Evolutionary conservation across 495 filamentous ascomycete genomes (phyloP).

Genomic region (Aspergillus coremiiformis): DNA sequence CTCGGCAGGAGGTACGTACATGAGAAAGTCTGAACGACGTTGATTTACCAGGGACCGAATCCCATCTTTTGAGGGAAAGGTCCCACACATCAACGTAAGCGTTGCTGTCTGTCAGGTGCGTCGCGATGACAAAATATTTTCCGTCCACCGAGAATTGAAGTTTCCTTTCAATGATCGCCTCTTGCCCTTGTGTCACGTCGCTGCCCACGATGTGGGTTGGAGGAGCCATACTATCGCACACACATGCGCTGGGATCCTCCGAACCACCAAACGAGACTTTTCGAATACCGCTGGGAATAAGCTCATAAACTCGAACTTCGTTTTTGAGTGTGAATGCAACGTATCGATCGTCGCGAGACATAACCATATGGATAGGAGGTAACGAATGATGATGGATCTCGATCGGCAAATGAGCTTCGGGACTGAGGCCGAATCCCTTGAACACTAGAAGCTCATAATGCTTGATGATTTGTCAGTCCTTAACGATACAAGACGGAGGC

Average conservation of each 20-base stretch:
- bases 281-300: constrained; percentile 9
- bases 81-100: constrained; percentile 22
- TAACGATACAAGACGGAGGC: not conserved
- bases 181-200: constrained; percentile 1
- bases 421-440: constrained; percentile 3
- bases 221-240: not conserved
- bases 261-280: constrained; percentile 10
- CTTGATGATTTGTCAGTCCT: constrained; percentile 6
- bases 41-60: constrained; percentile 9
- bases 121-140: constrained; percentile 18
- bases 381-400: constrained; percentile 10
- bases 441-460: constrained; percentile 22
- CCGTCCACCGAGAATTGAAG: constrained; percentile 20
- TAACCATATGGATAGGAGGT: constrained; percentile 16
- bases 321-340: constrained; percentile 20
- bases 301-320: constrained; percentile 19
- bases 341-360: constrained; percentile 23
- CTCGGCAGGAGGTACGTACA: constrained; percentile 7
- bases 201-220: not conserved
- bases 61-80: constrained; percentile 16
- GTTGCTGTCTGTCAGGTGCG: constrained; percentile 13
- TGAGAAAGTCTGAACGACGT: constrained; percentile 17
- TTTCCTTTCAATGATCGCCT: constrained; percentile 13
- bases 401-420: constrained; percentile 15
- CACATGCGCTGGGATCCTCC: constrained; percentile 3